phyloP scores from a whole-genome alignment of 768 basidiomycete species.

The Boletus patriciae region DNA sequence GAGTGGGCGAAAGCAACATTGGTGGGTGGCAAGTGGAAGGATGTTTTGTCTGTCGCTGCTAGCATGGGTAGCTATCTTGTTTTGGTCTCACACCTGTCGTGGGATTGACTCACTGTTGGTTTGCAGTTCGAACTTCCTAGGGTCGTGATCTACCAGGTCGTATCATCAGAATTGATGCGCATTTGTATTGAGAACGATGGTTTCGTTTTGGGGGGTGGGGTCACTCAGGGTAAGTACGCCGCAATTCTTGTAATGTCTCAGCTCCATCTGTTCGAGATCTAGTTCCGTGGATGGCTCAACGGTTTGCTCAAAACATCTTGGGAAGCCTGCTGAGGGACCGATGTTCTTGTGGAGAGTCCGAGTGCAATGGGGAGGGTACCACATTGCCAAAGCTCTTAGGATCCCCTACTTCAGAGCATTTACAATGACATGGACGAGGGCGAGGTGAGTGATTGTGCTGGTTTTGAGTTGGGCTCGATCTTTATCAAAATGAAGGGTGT shows the following conservation, averaged over 20 bases:
- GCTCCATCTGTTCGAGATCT: constrained; percentile 11
- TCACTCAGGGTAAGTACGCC: constrained; percentile 66
- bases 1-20: too few species aligned
- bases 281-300: constrained; percentile 98
- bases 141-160: constrained; percentile 99
- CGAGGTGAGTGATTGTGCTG: constrained; percentile 48
- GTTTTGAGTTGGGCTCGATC: not conserved
- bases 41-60: too few species aligned
- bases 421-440: constrained; percentile 98
- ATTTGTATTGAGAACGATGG: constrained; percentile 98
- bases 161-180: constrained; percentile 95
- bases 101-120: too few species aligned
- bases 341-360: constrained; percentile 92
- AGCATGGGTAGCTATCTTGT: too few species aligned
- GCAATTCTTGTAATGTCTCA: constrained; percentile 1
- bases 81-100: too few species aligned
- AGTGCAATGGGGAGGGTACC: constrained; percentile 95
- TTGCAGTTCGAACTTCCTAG: too few species aligned
- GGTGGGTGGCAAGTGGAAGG: too few species aligned
- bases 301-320: constrained; percentile 93
- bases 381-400: constrained; percentile 91
- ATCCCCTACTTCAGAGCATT: constrained; percentile 97
- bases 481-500: constrained; percentile 60
- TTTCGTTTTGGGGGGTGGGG: constrained; percentile 90
- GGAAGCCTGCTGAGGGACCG: constrained; percentile 94